Percentiles rank a stretch among this genome's conserved stretches.
Conservation (phyloP, 768 basidiomycete genomes). For the Trametes coccinea region DNA sequence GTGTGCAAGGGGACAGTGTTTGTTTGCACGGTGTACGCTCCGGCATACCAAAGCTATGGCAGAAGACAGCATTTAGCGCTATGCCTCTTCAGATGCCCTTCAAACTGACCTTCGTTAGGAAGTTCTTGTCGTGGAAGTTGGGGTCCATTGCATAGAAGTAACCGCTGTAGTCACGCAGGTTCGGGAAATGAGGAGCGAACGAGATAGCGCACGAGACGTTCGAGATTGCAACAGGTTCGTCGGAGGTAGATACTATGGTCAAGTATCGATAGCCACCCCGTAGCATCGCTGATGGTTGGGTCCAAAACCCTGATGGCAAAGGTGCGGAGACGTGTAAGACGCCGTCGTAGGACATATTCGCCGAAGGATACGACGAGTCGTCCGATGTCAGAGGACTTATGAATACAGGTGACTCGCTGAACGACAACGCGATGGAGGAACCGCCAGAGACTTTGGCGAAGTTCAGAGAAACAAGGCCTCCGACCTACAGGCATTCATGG, state of each 20-base stretch:
- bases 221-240: constrained; percentile 41
- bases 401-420: constrained; percentile 58
- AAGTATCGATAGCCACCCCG: constrained; percentile 58
- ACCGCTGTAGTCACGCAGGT: constrained; percentile 50
- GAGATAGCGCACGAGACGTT: constrained; percentile 53
- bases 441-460: constrained; percentile 36
- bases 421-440: constrained; percentile 50
- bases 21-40: constrained; percentile 62
- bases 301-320: constrained; percentile 44
- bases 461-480: constrained; percentile 52
- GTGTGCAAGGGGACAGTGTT: constrained; percentile 53
- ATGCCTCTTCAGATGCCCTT: neutral
- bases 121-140: constrained; percentile 44
- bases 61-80: neutral
- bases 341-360: constrained; percentile 47
- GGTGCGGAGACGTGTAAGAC: constrained; percentile 44
- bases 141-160: constrained; percentile 54
- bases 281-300: constrained; percentile 45
- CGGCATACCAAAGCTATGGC: constrained; percentile 52
- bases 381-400: constrained; percentile 54
- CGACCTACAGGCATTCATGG: constrained; percentile 40
- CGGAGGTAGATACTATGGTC: constrained; percentile 43
- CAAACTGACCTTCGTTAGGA: constrained; percentile 45
- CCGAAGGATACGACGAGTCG: constrained; percentile 39
- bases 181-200: constrained; percentile 53